Conservation (phyloP, 1,284 basidiomycete genomes). For the Tylopilus sp. region DNA sequence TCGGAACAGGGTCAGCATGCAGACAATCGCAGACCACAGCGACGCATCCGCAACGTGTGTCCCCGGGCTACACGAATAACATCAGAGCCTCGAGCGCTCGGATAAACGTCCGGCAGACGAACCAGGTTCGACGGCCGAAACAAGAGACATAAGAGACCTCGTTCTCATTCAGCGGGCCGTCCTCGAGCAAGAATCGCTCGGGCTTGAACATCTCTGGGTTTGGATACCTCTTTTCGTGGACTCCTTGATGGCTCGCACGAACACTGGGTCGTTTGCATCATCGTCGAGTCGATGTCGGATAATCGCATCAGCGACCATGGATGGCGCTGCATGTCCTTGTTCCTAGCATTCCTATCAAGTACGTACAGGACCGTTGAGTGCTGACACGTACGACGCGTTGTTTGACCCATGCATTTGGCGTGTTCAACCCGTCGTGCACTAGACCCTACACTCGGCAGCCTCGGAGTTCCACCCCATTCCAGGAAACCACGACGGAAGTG, state of each 20-base stretch:
- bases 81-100: background rate
- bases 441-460: slow-evolving; percentile 11
- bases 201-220: slow-evolving; percentile 19
- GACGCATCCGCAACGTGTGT: slow-evolving; percentile 25
- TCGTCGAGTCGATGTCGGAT: slow-evolving; percentile 5
- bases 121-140: slow-evolving; percentile 29
- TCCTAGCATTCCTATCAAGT: slow-evolving; percentile 8
- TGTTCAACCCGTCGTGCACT: slow-evolving; percentile 7
- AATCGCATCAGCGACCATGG: slow-evolving; percentile 22
- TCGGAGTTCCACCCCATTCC: slow-evolving; percentile 17
- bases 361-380: background rate
- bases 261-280: slow-evolving; percentile 7
- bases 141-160: slow-evolving; percentile 17
- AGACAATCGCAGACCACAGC: slow-evolving; percentile 25
- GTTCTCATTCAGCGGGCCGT: slow-evolving; percentile 22
- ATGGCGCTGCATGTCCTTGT: slow-evolving; percentile 9
- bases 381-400: slow-evolving; percentile 9
- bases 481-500: slow-evolving; percentile 13
- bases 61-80: slow-evolving; percentile 12
- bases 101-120: background rate
- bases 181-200: slow-evolving; percentile 19
- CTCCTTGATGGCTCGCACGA: slow-evolving; percentile 12
- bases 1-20: slow-evolving; percentile 16
- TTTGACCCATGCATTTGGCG: slow-evolving; percentile 17
- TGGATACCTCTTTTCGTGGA: slow-evolving; percentile 20